phyloP scores from a whole-genome alignment of 2,329 filamentous ascomycete genomes.

The Microthyrium microscopicum region DNA sequence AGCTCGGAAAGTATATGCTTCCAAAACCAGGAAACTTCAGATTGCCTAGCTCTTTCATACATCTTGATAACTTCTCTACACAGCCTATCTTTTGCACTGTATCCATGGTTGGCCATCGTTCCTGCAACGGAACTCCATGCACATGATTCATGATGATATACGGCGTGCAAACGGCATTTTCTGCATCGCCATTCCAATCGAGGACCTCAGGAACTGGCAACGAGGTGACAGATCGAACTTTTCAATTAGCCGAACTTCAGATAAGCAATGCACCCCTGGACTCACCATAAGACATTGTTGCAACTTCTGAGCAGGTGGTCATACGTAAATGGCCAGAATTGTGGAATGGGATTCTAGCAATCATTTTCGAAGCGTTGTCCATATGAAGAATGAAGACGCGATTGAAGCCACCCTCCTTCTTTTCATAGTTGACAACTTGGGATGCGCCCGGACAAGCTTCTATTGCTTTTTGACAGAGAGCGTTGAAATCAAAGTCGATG shows the following conservation, averaged over 20 bases:
- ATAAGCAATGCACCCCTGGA: conserved; percentile 2
- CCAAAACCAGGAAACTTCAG: conserved; percentile 23
- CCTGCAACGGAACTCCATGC: conserved; percentile 17
- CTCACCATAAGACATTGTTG: conserved; percentile 27
- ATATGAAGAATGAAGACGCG: conserved; percentile 26
- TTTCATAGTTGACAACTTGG: conserved; percentile 20
- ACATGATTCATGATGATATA: conserved; percentile 25
- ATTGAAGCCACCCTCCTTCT: conserved; percentile 29
- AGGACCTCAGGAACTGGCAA: conserved; percentile 27
- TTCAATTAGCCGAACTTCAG: conserved; percentile 7
- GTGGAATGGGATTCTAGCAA: conserved; percentile 26
- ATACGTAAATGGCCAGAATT: conserved; percentile 22
- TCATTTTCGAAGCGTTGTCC: conserved; percentile 20
- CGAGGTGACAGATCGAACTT: conserved; percentile 21
- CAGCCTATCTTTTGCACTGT: conserved; percentile 18
- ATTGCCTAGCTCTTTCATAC: conserved; percentile 16
- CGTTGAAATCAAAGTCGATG: conserved; percentile 24
- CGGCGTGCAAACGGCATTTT: conserved; percentile 19
- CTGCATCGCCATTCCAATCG: conserved; percentile 24
- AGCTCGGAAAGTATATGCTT: conserved; percentile 20
- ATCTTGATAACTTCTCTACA: conserved; percentile 15
- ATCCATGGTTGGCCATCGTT: conserved; percentile 20
- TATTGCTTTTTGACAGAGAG: conserved; percentile 21
- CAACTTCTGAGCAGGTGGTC: conserved; percentile 27
- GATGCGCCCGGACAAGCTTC: conserved; percentile 20